Evolutionary conservation across 352 stramenopile genomes (phyloP).

Genomic region (Phytophthora citricola): DNA sequence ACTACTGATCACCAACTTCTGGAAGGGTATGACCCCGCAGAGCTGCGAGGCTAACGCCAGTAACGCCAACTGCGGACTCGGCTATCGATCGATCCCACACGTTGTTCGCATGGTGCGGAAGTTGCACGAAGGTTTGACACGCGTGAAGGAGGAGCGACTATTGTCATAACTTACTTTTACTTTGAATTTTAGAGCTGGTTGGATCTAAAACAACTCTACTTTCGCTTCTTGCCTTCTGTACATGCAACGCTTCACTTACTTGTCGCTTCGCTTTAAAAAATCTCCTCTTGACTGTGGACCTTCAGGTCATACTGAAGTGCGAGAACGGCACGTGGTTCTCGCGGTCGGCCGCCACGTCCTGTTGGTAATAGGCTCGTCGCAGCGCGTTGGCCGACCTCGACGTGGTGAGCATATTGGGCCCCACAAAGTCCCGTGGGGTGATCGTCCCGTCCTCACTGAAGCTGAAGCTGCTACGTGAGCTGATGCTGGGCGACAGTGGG

Average conservation of each 20-base stretch:
- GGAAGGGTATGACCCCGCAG: slow-evolving; percentile 55
- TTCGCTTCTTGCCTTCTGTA: slow-evolving; percentile 16
- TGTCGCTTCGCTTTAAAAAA: background rate
- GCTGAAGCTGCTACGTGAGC: slow-evolving; percentile 40
- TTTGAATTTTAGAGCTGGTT: background rate
- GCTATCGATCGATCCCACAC: slow-evolving; percentile 70
- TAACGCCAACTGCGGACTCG: slow-evolving; percentile 74
- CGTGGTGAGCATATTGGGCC: slow-evolving; percentile 29
- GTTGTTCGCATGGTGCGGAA: slow-evolving; percentile 64
- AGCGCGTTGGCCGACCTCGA: slow-evolving; percentile 43
- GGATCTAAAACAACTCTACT: slow-evolving; percentile 15
- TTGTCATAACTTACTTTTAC: slow-evolving; percentile 23
- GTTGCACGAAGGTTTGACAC: slow-evolving; percentile 44
- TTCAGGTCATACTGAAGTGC: slow-evolving; percentile 65
- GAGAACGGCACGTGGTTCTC: slow-evolving; percentile 59
- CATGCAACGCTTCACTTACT: slow-evolving; percentile 20
- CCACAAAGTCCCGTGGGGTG: slow-evolving; percentile 29
- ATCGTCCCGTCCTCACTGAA: slow-evolving; percentile 39
- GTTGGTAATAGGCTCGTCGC: slow-evolving; percentile 43
- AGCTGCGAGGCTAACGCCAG: slow-evolving; percentile 45
- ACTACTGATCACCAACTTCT: slow-evolving; percentile 71
- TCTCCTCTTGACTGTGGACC: slow-evolving; percentile 3
- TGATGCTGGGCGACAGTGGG: slow-evolving; percentile 38
- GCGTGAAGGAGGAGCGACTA: slow-evolving; percentile 45
- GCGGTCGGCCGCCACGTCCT: slow-evolving; percentile 19